Base-by-base conservation (phyloP, 2,329 filamentous ascomycete genomes). In the Albophoma yamanashiensis region DNA sequence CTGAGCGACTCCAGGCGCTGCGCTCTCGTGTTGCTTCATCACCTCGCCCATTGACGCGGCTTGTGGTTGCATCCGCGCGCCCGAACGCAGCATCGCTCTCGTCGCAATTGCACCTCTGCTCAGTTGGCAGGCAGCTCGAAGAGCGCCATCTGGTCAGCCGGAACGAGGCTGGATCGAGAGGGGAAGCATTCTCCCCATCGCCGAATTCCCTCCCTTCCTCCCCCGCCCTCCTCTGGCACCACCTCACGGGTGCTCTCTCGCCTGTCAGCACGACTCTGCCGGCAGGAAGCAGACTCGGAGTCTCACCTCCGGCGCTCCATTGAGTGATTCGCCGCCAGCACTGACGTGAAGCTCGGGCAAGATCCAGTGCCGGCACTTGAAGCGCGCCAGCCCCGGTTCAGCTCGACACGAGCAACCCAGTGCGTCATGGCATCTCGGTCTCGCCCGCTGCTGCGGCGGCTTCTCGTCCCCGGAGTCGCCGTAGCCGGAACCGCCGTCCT, bases 401-500 rank as follows among this genome's bases (percentile, higher is more conserved):
- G 2, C 38, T 17, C 22, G 25, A 56, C 22, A 11, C 22, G 2
- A 17, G 27, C 47, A 17, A 14, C 36, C 14, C 38, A 11, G 15
- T 20, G 9, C 36, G 36, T 11, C 42, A 52, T 62, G 59, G 58
- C 58, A 31, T 55, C 56, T 25, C 4, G 39, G 22, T 58, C 58
- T 7, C 53, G 45, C 57, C 55, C 43, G n/a, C 53, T 76, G 47
- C 62, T 79, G 50, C 76, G 79, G 66, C 76, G 78, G 58, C 67
- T 79, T 25, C 74, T 76, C 34, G 66, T 78, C 34, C 76, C 79
- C 2, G 70, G 75, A 53, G 75, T 76, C 56, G 74, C 73, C 55
- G 71, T 74, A 31, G 76, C 78, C 36, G 76, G 77, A 62, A 58
- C 36, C 12, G 76, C 77, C 59, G 68, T 79, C 42, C 69, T 82